Conservation (phyloP, 306 rosid genomes). For the Malus domestica region ASM211411v1 NC_041803.1:3947001-3947500, state of each 20-base stretch:
- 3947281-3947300: background rate
- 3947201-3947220: background rate
- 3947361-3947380: background rate
- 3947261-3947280: background rate
- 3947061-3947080: too few relatives aligned
- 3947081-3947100: background rate
- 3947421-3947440: background rate
- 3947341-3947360: background rate
- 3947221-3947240: background rate
- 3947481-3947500: too few relatives aligned
- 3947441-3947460: background rate
- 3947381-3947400: too few relatives aligned
- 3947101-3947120: background rate
- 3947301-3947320: background rate
- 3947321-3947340: background rate
- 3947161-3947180: slow-evolving; percentile 13
- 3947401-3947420: background rate
- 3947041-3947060: background rate
- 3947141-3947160: background rate
- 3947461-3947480: too few relatives aligned
- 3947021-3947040: background rate
- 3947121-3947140: background rate
- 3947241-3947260: background rate
- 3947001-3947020: background rate
- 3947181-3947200: background rate